Evolutionary conservation across 257 asterid genomes (phyloP), one percentile per base, ranked within the genome.

Genomic region (Ilex aquifolium): DNA sequence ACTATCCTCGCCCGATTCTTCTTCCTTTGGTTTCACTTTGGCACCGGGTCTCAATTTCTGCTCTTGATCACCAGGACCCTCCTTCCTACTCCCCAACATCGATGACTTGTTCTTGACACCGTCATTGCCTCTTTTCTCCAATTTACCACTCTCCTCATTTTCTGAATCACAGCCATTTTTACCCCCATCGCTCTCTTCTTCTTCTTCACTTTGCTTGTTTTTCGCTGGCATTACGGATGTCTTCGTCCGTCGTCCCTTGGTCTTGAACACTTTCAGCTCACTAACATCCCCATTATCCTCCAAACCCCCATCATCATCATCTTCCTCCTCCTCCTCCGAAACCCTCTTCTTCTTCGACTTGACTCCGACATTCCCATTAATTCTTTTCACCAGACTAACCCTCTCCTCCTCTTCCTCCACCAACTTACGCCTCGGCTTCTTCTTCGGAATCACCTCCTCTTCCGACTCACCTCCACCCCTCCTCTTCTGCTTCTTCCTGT

Each of bases 381-480:
- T 8, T 36, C 42, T 36, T 36, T 60, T 57, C 46, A 49, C 59
- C 63, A 16, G 40, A 57, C 40, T 17, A 29, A 31, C 66, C 21
- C 10, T 53, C 13, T 16, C 57, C 62, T 39, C 32, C 48, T 57
- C 74, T 56, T 21, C n/a, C 60, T n/a, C 7, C 10, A 13, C 12
- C 42, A 59, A 44, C 61, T 42, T 57, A 7, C 30, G 32, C 65
- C 65, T 56, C 58, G 2, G 44, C 62, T 77, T 78, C 72, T 73
- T 69, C 67, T 30, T 12, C 55, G 71, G 74, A 57, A 61, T 16
- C 48, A 59, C 75, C 72, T 69, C 77, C 15, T 72, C 76, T 36
- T 63, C 2, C 55, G 60, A 16, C 5, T 29, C 72, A 51, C 46
- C 68, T 12, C 21, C 67, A 21, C 21, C 58, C 14, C 52, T 49